Evolutionary conservation across 2,329 filamentous ascomycete species (phyloP), one percentile per base, ranked within the genome.

Genomic region (Hypoxylon sp.): DNA sequence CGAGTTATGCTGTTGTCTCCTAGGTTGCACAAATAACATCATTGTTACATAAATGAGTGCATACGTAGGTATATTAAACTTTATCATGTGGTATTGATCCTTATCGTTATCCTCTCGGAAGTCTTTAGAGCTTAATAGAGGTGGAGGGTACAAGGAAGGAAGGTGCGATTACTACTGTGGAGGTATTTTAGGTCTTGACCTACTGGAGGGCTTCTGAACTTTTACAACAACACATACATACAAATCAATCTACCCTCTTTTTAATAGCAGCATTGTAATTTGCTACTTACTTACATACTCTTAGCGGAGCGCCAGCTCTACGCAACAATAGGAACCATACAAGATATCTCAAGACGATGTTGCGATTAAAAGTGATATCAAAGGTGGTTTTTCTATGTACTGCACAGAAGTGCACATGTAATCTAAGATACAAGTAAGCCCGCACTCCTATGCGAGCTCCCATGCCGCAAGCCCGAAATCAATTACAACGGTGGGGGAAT

Each of bases 351-450:
- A 30, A 17, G 39, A 46, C 13, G 17, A 46, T 17, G 17, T 13
- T 34, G 19, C 13, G 39, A 17, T 60, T 20, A 57, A 65, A 56
- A 56, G 58, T 50, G 4, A 51, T 61, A 39, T n/a, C 56, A 64
- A 34, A 34, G 30, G 15, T 13, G 32, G 3, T 13, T 34, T 34
- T 32, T 49, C 39, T 65, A 68, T 63, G 65, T 65, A 68, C 62
- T 65, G 65, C 65, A 61, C 63, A 48, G 56, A 60, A 50, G 65
- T 48, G 65, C 59, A 59, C 53, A 63, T 57, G 52, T 63, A 68
- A 68, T 54, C 13, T 68, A 68, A 64, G 57, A 68, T 68, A 68
- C 65, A 68, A 55, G 48, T 56, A 62, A 68, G 54, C 50, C 65
- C 48, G 37, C 22, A 37, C 32, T 46, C 51, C 56, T 52, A 32